Percentiles rank a stretch among this genome's conserved stretches.
These are phyloP conservation scores for Aspergillus homomorphus DNA, from an alignment of 495 filamentous ascomycete genomes.

Conservation along the genomic window DNA sequence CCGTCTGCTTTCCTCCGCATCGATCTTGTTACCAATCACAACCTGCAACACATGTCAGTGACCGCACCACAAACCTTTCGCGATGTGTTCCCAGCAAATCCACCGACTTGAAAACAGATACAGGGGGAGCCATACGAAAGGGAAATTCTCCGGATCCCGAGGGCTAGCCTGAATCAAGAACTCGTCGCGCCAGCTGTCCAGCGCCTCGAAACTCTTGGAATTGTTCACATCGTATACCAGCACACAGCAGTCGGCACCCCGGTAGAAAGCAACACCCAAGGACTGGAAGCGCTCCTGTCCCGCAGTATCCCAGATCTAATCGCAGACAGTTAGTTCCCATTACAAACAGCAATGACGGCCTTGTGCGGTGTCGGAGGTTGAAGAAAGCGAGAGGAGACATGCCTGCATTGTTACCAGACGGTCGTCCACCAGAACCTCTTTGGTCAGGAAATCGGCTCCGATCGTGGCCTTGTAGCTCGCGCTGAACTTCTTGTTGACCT, in stretches of 20 bases:
- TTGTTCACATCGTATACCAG: constrained; percentile 99
- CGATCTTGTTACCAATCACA: constrained; percentile 97
- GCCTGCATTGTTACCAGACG: constrained; percentile 98
- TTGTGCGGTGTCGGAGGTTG: neutral
- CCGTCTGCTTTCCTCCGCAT: constrained; percentile 96
- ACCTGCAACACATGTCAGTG: constrained; percentile 47
- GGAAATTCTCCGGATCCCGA: constrained; percentile 94
- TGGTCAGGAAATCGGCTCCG: constrained; percentile 97
- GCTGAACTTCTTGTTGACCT: constrained; percentile 99
- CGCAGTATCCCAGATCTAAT: constrained; percentile 94
- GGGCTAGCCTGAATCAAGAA: constrained; percentile 97
- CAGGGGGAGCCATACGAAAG: constrained; percentile 70
- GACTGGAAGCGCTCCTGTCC: constrained; percentile 98
- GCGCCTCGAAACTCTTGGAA: constrained; percentile 95
- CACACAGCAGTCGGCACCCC: constrained; percentile 97
- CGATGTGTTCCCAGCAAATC: neutral
- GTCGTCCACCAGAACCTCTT: constrained; percentile 96
- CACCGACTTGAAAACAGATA: neutral
- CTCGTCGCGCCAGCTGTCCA: constrained; percentile 98
- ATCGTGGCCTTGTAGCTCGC: constrained; percentile 99
- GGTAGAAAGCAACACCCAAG: constrained; percentile 95
- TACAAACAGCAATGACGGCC: too few species aligned
- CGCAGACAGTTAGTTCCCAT: constrained; percentile 19
- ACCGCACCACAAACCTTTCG: neutral
- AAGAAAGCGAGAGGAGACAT: constrained; percentile 25